A percentile compares a stretch with the other conserved stretches of the same genome.
These are phyloP conservation scores for Austropuccinia psidii DNA, from an alignment of 1,284 basidiomycete genomes.

Conservation along the genomic window DNA sequence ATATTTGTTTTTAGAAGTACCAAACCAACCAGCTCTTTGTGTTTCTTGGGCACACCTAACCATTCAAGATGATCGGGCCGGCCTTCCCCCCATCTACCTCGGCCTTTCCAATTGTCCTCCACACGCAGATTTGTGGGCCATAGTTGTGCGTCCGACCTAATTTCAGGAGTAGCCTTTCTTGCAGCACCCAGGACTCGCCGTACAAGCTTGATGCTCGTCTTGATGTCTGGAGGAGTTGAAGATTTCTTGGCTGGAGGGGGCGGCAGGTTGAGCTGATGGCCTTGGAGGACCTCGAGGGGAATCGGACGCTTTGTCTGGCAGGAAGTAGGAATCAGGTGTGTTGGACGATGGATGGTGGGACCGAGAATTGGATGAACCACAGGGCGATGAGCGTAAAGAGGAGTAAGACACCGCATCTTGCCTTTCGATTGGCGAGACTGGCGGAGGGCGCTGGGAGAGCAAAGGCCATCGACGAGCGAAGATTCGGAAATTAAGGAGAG, in stretches of 20 bases:
- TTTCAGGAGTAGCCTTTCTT: background rate
- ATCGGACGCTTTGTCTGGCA: slow-evolving; percentile 13
- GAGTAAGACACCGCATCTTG: background rate
- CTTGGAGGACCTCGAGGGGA: background rate
- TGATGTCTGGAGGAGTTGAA: background rate
- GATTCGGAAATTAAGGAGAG: too few relatives aligned
- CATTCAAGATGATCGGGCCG: slow-evolving; percentile 28
- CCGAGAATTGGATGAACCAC: slow-evolving; percentile 28
- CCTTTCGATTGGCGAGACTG: too few relatives aligned
- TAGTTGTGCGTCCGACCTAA: background rate
- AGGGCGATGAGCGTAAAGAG: slow-evolving; percentile 13
- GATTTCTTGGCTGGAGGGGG: background rate
- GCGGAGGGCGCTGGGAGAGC: too few relatives aligned
- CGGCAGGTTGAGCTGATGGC: slow-evolving; percentile 10
- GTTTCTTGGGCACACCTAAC: slow-evolving; percentile 28
- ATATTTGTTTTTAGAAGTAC: background rate
- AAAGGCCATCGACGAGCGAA: too few relatives aligned
- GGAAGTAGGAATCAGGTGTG: slow-evolving; percentile 19
- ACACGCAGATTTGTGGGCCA: slow-evolving; percentile 29
- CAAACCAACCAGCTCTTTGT: slow-evolving; percentile 15
- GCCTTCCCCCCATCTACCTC: slow-evolving; percentile 29
- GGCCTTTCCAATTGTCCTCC: slow-evolving; percentile 27
- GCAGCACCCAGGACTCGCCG: background rate
- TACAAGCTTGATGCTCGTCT: slow-evolving; percentile 14
- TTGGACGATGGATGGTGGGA: slow-evolving; percentile 28